These are phyloP conservation scores for Crithidia fasciculata DNA, from an alignment of 208 protist genomes.

Conservation along the genomic window DNA sequence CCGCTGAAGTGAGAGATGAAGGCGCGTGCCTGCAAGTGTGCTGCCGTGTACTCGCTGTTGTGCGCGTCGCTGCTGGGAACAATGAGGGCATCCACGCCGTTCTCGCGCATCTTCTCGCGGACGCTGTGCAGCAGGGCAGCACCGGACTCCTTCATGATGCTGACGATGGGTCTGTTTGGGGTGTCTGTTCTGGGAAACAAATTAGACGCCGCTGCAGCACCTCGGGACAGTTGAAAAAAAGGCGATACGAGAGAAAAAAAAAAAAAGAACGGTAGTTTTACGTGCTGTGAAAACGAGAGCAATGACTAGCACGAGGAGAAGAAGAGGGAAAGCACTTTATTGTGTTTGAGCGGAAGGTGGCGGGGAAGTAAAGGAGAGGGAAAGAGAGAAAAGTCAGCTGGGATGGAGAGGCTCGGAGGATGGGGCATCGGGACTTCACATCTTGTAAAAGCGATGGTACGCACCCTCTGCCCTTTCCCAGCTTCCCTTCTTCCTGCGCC, in stretches of 20 bases:
- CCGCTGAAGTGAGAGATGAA: constrained; percentile 96
- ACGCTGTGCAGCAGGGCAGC: constrained; percentile 55
- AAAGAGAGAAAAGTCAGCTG: too few species aligned
- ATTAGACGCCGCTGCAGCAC: too few species aligned
- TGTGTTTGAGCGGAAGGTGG: not conserved
- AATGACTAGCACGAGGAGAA: not conserved
- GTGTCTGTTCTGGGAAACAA: too few species aligned
- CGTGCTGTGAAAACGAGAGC: too few species aligned
- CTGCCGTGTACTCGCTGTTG: constrained; percentile 96
- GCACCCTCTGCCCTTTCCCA: too few species aligned
- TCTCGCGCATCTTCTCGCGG: constrained; percentile 76
- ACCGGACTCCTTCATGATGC: constrained; percentile 36
- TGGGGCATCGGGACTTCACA: too few species aligned
- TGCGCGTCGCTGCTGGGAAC: constrained; percentile 94
- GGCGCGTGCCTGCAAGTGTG: constrained; percentile 85
- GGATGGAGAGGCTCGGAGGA: too few species aligned
- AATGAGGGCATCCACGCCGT: constrained; percentile 81
- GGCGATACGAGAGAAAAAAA: too few species aligned
- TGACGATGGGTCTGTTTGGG: too few species aligned
- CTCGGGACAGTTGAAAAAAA: constrained; percentile 8
- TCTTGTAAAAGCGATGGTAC: too few species aligned
- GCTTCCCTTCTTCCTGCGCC: too few species aligned
- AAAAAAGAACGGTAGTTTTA: too few species aligned
- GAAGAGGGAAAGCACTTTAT: not conserved
- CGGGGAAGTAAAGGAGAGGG: not conserved